These are phyloP conservation scores for Chytriomyces sp. DNA, from an alignment of 192 early-diverging fungal species.

Conservation along the genomic window DNA sequence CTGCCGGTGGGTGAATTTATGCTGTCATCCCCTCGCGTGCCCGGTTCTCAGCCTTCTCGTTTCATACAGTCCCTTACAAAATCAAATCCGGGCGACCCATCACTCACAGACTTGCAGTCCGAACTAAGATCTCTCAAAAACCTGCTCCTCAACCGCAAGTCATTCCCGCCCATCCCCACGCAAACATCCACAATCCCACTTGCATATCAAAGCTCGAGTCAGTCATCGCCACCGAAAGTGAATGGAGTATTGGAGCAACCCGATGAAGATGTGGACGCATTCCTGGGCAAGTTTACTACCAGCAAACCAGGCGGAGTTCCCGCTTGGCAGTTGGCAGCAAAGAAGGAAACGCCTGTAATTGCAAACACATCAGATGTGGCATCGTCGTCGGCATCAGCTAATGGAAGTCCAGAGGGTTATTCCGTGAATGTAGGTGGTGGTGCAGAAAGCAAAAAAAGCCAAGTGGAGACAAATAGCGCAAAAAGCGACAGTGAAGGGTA, in stretches of 20 bases:
- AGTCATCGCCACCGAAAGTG: neutral
- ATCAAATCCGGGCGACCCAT: constrained; percentile 1
- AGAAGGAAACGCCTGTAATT: neutral
- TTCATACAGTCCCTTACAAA: neutral
- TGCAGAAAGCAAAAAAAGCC: no score
- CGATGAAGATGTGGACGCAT: constrained; percentile 1
- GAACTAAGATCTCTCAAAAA: constrained; percentile 95
- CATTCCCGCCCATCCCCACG: constrained; percentile 21
- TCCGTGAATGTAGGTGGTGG: no score
- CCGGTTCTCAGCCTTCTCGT: neutral
- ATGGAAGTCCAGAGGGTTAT: no score
- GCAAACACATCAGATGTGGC: no score
- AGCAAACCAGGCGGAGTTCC: constrained; percentile 49
- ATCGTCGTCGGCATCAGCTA: no score
- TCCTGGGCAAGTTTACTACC: constrained; percentile 15
- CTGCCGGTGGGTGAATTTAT: neutral
- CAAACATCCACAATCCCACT: neutral
- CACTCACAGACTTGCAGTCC: constrained; percentile 80
- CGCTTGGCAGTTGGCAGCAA: constrained; percentile 46
- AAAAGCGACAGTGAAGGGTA: no score
- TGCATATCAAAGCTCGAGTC: constrained; percentile 9
- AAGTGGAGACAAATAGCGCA: no score
- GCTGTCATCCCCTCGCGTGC: neutral
- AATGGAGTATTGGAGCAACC: neutral
- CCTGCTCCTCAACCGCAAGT: constrained; percentile 77